Evolutionary conservation across 495 filamentous ascomycete species (phyloP).

Genomic region (Penicillium verhagenii): DNA sequence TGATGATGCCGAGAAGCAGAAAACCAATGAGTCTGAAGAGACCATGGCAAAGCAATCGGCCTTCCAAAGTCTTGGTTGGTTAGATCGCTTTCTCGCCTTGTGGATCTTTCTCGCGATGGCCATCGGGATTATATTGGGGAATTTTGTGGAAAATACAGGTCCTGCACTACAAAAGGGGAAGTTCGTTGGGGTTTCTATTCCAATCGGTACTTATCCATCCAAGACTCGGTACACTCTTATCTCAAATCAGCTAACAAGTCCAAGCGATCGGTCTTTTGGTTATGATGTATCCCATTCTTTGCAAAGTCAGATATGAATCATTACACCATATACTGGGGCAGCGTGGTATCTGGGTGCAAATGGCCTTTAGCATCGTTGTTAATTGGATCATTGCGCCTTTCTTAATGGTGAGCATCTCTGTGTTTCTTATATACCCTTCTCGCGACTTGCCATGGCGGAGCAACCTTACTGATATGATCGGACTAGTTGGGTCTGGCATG

Average conservation of each 20-base stretch:
- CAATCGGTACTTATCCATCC: slow-evolving; percentile 66
- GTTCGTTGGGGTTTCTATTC: slow-evolving; percentile 75
- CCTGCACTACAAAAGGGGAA: slow-evolving; percentile 67
- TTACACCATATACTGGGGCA: slow-evolving; percentile 66
- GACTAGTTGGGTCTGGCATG: slow-evolving; percentile 62
- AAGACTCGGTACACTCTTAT: background rate
- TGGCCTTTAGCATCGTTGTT: slow-evolving; percentile 71
- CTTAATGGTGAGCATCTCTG: slow-evolving; percentile 64
- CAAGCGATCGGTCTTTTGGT: slow-evolving; percentile 76
- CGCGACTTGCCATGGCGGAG: background rate
- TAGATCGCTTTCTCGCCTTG: slow-evolving; percentile 76
- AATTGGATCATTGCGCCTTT: slow-evolving; percentile 93
- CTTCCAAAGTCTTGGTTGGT: slow-evolving; percentile 59
- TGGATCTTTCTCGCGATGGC: slow-evolving; percentile 90
- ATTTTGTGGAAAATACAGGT: slow-evolving; percentile 66
- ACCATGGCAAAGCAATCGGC: slow-evolving; percentile 19
- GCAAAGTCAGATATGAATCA: slow-evolving; percentile 85
- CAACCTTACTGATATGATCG: slow-evolving; percentile 3
- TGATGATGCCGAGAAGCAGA: slow-evolving; percentile 21
- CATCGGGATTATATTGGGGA: slow-evolving; percentile 76
- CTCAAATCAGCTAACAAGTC: background rate
- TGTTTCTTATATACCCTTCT: background rate
- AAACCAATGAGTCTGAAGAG: background rate
- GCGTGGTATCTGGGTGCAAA: slow-evolving; percentile 71
- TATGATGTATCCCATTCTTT: slow-evolving; percentile 96